Evolutionary conservation across 805 yeast genomes (phyloP).

Genomic region (Candida arabinofermentans): DNA sequence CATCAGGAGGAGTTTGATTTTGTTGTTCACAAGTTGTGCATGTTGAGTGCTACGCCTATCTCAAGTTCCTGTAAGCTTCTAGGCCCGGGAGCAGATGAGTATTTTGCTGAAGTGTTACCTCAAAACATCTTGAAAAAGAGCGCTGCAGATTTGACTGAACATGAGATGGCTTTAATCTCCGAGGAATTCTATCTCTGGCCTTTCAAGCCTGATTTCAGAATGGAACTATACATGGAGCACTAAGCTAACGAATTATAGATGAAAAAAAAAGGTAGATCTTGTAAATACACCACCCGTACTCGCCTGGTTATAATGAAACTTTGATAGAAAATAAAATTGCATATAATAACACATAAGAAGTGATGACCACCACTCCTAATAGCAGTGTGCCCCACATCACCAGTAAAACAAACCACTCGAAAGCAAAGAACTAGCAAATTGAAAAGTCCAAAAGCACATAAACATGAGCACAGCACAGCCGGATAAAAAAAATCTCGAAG

Average conservation of each 20-base stretch:
- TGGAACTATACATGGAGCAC: slow-evolving; percentile 19
- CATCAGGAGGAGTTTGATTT: slow-evolving; percentile 61
- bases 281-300: no score
- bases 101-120: slow-evolving; percentile 34
- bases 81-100: slow-evolving; percentile 80
- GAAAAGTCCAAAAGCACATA: no score
- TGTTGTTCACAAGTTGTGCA: slow-evolving; percentile 58
- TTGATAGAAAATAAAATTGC: no score
- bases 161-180: slow-evolving; percentile 52
- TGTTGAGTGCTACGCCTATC: slow-evolving; percentile 37
- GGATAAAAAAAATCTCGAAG: no score
- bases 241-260: slow-evolving; percentile 1
- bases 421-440: no score
- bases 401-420: no score
- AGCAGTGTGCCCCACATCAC: no score
- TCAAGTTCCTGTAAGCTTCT: slow-evolving; percentile 46
- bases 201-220: slow-evolving; percentile 54
- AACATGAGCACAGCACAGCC: no score
- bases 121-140: slow-evolving; percentile 38
- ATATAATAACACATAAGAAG: no score
- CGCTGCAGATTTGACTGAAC: slow-evolving; percentile 45
- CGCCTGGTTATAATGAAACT: no score
- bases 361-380: no score
- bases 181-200: slow-evolving; percentile 71
- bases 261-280: not conserved